phyloP scores from a whole-genome alignment of 345 rosid species.

The Orychophragmus violaceus region DNA sequence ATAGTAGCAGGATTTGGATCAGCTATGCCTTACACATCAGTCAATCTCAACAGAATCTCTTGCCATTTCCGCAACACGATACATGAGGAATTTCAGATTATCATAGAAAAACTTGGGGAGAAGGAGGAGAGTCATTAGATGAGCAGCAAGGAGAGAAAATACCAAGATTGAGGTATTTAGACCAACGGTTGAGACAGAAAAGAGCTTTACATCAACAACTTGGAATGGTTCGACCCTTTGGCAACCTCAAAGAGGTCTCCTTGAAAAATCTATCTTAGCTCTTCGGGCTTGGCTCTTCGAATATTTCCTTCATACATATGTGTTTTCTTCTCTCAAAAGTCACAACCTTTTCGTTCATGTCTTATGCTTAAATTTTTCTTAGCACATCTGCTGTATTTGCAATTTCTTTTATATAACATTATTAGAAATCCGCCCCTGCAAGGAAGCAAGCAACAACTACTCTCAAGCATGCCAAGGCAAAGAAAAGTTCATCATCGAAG shows the following conservation, averaged over 20 bases:
- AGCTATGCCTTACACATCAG: conserved; percentile 82
- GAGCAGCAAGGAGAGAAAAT: conserved; percentile 60
- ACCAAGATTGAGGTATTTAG: conserved; percentile 71
- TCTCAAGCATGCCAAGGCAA: background rate
- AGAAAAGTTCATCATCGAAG: conserved; percentile 33
- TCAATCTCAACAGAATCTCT: conserved; percentile 86
- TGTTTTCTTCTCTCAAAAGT: conserved; percentile 8
- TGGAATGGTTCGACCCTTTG: conserved; percentile 83
- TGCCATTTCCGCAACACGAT: conserved; percentile 78
- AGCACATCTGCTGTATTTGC: background rate
- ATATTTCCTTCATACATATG: conserved; percentile 91
- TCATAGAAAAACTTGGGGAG: conserved; percentile 68
- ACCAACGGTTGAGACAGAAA: conserved; percentile 84
- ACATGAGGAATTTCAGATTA: conserved; percentile 48
- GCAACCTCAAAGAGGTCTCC: conserved; percentile 98
- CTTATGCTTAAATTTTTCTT: background rate
- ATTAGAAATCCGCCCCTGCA: conserved; percentile 22
- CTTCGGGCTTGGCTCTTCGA: conserved; percentile 99
- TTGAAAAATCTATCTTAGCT: conserved; percentile 78
- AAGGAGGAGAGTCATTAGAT: conserved; percentile 58
- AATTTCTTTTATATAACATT: background rate
- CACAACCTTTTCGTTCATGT: background rate
- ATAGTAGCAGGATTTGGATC: conserved; percentile 69
- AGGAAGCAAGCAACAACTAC: conserved; percentile 2
- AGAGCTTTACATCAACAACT: conserved; percentile 90